Evolutionary conservation across 2,329 filamentous ascomycete species (phyloP).

Genomic region (Aspergillus thermomutatus): DNA sequence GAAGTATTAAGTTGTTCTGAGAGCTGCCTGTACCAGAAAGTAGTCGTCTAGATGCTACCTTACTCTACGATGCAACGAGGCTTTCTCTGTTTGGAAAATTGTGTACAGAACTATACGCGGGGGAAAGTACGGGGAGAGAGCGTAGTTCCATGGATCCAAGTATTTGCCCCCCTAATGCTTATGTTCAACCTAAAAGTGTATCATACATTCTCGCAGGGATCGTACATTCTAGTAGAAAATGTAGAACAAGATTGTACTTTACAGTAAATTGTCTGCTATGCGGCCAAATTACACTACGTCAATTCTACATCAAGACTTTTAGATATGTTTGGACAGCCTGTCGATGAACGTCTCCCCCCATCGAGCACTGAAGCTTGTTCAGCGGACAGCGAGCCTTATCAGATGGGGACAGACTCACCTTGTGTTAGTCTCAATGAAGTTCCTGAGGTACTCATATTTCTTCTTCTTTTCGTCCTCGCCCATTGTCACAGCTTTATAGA

Average conservation of each 20-base stretch:
- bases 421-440: conserved; percentile 91
- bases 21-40: background rate
- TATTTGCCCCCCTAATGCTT: background rate
- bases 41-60: background rate
- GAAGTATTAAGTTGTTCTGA: background rate
- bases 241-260: background rate
- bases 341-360: conserved; percentile 32
- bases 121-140: background rate
- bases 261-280: background rate
- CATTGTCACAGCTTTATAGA: conserved; percentile 86
- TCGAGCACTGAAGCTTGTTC: conserved; percentile 23
- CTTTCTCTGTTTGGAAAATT: background rate
- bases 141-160: background rate
- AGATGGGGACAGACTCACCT: conserved; percentile 45
- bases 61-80: background rate
- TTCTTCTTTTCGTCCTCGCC: conserved; percentile 71
- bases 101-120: no score
- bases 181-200: background rate
- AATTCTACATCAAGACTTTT: background rate
- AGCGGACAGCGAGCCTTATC: background rate
- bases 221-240: background rate
- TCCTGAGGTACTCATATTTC: conserved; percentile 79
- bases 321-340: conserved; percentile 15
- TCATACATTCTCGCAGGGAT: background rate
- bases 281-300: background rate